Conservation (phyloP, 805 yeast species). For the Pichia paraexigua region DNA sequence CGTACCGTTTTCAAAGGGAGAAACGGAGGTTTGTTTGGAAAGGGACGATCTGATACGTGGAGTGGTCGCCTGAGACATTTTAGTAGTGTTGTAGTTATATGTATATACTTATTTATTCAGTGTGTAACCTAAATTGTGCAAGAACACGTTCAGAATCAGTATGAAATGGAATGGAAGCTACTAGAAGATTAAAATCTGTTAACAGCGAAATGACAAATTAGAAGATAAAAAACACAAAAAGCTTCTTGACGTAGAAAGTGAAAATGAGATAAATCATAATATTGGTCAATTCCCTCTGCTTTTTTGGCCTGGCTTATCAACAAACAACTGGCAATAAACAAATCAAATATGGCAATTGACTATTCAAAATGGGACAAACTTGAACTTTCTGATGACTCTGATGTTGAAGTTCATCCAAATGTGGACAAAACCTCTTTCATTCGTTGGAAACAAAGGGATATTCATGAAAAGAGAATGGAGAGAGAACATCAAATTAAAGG, state of each 20-base stretch:
- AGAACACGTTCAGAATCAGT: not conserved
- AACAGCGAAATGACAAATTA: not conserved
- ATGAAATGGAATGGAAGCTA: not conserved
- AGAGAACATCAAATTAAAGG: conserved; percentile 71
- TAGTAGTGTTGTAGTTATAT: not conserved
- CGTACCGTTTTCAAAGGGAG: not conserved
- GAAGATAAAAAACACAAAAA: not conserved
- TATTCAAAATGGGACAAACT: conserved; percentile 97
- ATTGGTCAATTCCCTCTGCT: not conserved
- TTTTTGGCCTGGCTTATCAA: not conserved
- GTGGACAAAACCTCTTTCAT: conserved; percentile 91
- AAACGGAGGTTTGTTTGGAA: conserved; percentile 7
- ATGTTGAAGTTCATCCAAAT: conserved; percentile 95
- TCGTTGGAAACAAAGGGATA: conserved; percentile 94
- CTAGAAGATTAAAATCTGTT: not conserved
- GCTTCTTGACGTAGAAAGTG: not conserved
- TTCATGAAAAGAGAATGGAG: conserved; percentile 84
- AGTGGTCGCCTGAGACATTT: conserved; percentile 4
- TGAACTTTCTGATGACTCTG: conserved; percentile 94
- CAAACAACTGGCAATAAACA: not conserved
- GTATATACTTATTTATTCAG: too few species aligned
- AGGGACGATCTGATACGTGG: conserved; percentile 10
- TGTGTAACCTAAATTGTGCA: not conserved
- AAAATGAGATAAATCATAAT: not conserved
- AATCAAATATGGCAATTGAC: conserved; percentile 44